Conservation (phyloP, 176 grass and related monocot genomes). For the Cenchrus fungigraminus region DNA sequence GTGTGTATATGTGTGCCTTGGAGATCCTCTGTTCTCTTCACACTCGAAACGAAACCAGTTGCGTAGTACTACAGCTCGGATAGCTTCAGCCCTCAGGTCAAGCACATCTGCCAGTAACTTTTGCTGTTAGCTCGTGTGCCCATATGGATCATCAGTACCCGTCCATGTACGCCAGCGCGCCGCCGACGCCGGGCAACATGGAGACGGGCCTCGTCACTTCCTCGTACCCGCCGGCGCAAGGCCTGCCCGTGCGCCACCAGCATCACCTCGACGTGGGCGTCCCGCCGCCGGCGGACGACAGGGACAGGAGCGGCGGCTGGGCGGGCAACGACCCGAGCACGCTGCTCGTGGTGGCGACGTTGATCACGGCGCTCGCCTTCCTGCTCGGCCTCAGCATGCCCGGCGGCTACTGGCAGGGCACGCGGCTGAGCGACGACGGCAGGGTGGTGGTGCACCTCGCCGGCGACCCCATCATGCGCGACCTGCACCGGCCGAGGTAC, state of each 20-base stretch:
- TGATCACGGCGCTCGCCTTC: constrained; percentile 58
- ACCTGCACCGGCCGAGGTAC: constrained; percentile 43
- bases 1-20: neutral
- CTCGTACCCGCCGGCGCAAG: neutral
- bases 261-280: constrained; percentile 1
- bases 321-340: constrained; percentile 21
- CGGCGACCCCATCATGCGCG: constrained; percentile 59
- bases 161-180: neutral
- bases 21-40: neutral
- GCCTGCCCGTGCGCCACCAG: neutral
- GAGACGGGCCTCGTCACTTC: constrained; percentile 10
- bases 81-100: neutral
- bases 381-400: constrained; percentile 44
- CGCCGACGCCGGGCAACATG: constrained; percentile 15
- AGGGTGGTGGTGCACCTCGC: neutral
- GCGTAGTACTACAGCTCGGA: too few species aligned
- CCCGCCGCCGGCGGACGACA: neutral
- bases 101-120: neutral
- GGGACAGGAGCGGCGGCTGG: constrained; percentile 13
- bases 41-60: neutral
- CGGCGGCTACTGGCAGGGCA: constrained; percentile 40
- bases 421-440: neutral
- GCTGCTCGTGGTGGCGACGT: constrained; percentile 50
- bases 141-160: constrained; percentile 20
- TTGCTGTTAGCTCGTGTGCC: neutral